Evolutionary conservation across 2,329 filamentous ascomycete genomes (phyloP).

Genomic region (Alternaria conjuncta): DNA sequence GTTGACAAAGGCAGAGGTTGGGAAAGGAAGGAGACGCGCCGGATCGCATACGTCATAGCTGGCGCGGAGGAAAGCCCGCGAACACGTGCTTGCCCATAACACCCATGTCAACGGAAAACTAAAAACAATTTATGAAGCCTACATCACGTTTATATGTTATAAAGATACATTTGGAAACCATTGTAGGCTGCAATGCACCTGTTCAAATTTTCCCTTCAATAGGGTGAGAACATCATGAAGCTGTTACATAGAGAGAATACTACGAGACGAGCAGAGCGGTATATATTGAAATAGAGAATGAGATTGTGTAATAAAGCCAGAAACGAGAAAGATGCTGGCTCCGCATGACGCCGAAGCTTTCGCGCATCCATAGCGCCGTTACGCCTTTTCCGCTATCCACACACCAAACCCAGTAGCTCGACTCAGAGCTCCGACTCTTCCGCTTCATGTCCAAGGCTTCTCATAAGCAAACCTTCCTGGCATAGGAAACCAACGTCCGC

Average conservation of each 20-base stretch:
- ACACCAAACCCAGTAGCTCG: neutral
- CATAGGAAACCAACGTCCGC: conserved; percentile 40
- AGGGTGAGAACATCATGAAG: no score
- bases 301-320: neutral
- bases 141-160: no score
- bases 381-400: neutral
- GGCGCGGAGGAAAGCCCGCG: neutral
- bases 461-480: conserved; percentile 28
- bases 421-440: neutral
- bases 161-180: no score
- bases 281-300: neutral
- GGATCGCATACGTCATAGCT: neutral
- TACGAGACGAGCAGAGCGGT: no score
- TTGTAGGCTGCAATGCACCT: no score
- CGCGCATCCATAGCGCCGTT: neutral
- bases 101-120: no score
- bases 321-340: neutral
- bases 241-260: neutral
- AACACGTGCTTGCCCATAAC: neutral
- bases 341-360: neutral
- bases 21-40: neutral
- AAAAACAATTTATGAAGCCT: no score
- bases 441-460: conserved; percentile 3
- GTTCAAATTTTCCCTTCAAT: neutral
- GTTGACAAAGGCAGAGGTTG: neutral